Base-by-base conservation (phyloP, 1,284 basidiomycete genomes). In the Heterobasidion annosum region DNA sequence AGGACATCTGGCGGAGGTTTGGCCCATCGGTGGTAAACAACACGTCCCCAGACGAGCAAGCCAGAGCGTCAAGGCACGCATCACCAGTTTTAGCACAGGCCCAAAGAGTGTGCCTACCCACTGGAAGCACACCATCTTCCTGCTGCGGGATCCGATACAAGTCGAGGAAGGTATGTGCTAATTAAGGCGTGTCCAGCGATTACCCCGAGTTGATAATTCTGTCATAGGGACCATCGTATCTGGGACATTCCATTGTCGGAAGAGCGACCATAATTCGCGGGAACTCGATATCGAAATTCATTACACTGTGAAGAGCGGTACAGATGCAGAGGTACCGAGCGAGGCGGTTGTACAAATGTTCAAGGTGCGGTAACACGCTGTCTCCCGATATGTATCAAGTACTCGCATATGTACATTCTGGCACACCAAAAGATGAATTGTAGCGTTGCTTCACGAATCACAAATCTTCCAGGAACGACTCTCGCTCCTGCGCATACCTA, bases 91-190 rank as follows among this genome's bases (percentile, higher is more conserved):
- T 69, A 96, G 93, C 59, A 99, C 96, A 0, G 92, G 93, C 0
- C 93, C 96, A 4, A 71, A 72, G 62, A 91, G 90, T 58, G 82
- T 84, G 50, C 84, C 90, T 19, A 99, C 96, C n/a, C 96, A 99
- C 68, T 99, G 96, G 96, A 96, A 96, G 68, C 96, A 99, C 67
- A 95, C 95, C 0, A 65, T 94, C 10, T 97, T 99, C 69, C 71
- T 98, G 59, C 74, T 99, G 58, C 79, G 82, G 54, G 82, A 93
- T 52, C 89, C 93, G 0, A 81, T 98, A 57, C 64, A 69, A 25
- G 85, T 90, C 0, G 73, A 78, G 8, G 81, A 88, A 67, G 93
- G 93, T 86, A 56, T 52, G 79, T 67, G 42, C 2, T 13, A 51
- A 59, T 35, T 44, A 15, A 51, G 5, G 34, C 25, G 18, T 48